Base-by-base conservation (phyloP, 805 yeast species). In the Wickerhamiella shivajii region DNA sequence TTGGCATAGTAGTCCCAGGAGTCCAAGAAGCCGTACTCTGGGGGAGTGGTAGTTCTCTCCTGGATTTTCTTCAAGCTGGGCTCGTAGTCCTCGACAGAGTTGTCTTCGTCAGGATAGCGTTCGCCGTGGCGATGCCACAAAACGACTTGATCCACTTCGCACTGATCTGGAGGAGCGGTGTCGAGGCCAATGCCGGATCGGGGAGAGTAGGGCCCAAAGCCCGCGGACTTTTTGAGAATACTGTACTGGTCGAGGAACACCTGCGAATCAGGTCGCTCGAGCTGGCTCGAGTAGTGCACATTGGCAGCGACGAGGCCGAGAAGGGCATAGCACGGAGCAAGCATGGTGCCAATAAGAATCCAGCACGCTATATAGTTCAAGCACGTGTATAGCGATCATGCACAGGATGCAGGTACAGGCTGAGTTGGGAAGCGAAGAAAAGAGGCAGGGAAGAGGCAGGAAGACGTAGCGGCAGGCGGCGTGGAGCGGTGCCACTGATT, bases 51-150 rank as follows among this genome's bases (percentile, higher is more conserved):
- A 31, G 37, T 38, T 6, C 28, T 17, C 3, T 20, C 24, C 16
- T 24, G 16, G 17, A 43, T 32, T 32, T 38, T 41, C 4, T 18
- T 21, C 12, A 40, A 27, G 52, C 47, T 46, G 36, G 52, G 51
- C 3, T 57, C 24, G 23, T 38, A 34, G 18, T 19, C 41, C 13
- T 25, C 27, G 2, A 25, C 27, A 2, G 34, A 46, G 19, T 30
- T 26, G 8, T 24, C 29, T 3, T 32, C 22, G 2, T 52, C 48
- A 7, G 64, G 69, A 43, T 53, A 68, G 36, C 75, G 55, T 43
- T 67, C 74, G 5, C 74, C 74, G 39, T 69, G 75, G 45, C 75
- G 61, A 37, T 62, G 58, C 26, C 63, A 39, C 39, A 65, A 44
- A 39, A 65, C 69, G 3, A 66, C 72, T 43, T 69, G 74, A 33